phyloP scores from a whole-genome alignment of 495 filamentous ascomycete species.

The Penicillium chermesinum region DNA sequence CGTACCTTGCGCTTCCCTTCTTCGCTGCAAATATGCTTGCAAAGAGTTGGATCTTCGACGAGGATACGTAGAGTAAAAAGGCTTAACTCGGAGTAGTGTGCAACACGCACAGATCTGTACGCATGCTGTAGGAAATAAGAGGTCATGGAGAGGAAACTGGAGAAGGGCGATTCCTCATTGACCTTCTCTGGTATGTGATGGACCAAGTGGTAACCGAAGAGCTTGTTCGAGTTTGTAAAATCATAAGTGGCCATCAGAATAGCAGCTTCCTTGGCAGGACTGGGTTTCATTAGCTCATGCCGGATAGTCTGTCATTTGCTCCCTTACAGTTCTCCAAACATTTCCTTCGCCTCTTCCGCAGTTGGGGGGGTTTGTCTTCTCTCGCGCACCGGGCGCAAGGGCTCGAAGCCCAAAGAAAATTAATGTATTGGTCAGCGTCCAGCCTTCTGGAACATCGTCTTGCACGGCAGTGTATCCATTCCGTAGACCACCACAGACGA shows the following conservation, averaged over 20 bases:
- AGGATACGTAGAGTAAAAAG: constrained; percentile 80
- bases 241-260: constrained; percentile 85
- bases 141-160: constrained; percentile 77
- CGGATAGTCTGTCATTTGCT: neutral
- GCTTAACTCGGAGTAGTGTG: constrained; percentile 76
- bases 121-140: constrained; percentile 94
- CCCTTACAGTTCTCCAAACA: constrained; percentile 64
- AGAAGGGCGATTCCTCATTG: constrained; percentile 68
- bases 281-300: constrained; percentile 23
- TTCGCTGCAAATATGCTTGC: constrained; percentile 79
- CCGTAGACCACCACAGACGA: constrained; percentile 59
- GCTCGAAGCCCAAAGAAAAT: constrained; percentile 78
- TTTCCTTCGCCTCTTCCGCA: constrained; percentile 68
- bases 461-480: constrained; percentile 82
- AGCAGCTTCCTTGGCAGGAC: constrained; percentile 72
- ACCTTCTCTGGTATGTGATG: constrained; percentile 55
- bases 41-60: constrained; percentile 78
- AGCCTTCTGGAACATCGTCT: constrained; percentile 87
- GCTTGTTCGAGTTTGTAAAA: constrained; percentile 89
- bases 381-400: constrained; percentile 62
- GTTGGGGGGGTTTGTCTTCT: constrained; percentile 47
- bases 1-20: constrained; percentile 72
- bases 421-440: constrained; percentile 75
- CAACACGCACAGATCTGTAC: constrained; percentile 70
- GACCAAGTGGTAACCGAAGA: constrained; percentile 85